These are phyloP conservation scores for Pythium vanterpoolii DNA, from an alignment of 352 stramenopile genomes.

Conservation along the genomic window DNA sequence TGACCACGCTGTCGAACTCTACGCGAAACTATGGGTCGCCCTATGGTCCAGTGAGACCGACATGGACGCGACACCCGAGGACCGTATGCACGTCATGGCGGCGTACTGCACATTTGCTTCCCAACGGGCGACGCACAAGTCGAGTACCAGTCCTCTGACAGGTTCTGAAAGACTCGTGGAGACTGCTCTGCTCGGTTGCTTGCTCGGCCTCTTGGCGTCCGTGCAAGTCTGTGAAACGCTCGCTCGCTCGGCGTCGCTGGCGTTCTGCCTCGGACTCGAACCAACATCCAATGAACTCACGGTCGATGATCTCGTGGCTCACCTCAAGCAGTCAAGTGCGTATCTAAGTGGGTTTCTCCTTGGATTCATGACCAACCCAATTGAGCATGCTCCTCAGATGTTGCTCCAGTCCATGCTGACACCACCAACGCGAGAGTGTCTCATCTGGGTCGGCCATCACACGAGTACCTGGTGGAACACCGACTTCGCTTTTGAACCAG, in stretches of 20 bases:
- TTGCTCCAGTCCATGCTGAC: conserved; percentile 14
- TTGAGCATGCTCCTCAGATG: neutral
- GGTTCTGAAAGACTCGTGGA: neutral
- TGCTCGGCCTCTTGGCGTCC: conserved; percentile 12
- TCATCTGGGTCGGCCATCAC: conserved; percentile 15
- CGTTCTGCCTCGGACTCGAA: neutral
- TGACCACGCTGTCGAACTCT: neutral
- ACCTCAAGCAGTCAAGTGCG: neutral
- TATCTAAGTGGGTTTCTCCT: conserved; percentile 10
- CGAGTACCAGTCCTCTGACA: neutral
- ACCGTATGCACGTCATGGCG: conserved; percentile 9
- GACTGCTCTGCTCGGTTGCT: neutral
- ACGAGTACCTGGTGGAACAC: conserved; percentile 13
- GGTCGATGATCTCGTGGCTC: neutral
- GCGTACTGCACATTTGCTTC: conserved; percentile 8
- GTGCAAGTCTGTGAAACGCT: conserved; percentile 6
- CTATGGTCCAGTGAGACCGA: conserved; percentile 9
- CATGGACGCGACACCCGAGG: conserved; percentile 2
- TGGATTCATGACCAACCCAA: conserved; percentile 12
- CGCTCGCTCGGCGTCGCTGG: neutral
- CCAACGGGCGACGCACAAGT: neutral
- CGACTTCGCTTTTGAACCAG: neutral
- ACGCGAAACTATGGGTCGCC: conserved; percentile 10
- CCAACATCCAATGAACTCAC: neutral
- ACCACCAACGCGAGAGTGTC: neutral